Base-by-base conservation (phyloP, 306 rosid genomes). In the Echinosophora koreensis region DNA sequence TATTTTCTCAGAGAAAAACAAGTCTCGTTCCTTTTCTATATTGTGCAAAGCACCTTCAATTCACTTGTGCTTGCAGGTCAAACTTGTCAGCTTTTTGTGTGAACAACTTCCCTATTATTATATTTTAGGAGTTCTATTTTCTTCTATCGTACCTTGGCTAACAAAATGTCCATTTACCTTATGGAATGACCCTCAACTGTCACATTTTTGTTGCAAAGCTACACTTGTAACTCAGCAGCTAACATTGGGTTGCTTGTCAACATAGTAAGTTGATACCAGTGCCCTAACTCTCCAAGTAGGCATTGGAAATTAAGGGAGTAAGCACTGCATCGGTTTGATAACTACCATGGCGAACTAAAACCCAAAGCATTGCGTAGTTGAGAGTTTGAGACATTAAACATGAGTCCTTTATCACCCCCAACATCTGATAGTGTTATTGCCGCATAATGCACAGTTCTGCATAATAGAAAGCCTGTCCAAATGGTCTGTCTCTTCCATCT, bases 291-390 rank as follows among this genome's bases (percentile, higher is more conserved):
- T 12, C 52, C 52, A 12, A 47, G n/a, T 4, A 47, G 15, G 52
- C 52, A 47, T 4, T 44, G 4, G n/a, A 44, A 44, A 10, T 44
- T 14, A 44, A 44, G 52, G 52, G 52, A 47, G 15, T 6, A 47
- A 47, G 41, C 14, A 30, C 47, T 35, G 78, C 76, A 47, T 78
- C 87, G 47, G 89, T 81, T 80, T 86, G 83, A 76, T 82, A 89
- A 32, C 82, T 50, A 79, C 73, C 86, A 85, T 56, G 88, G 79
- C 49, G 85, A 77, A 83, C 52, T 71, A 32, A 56, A 42, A 46
- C 47, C 73, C 67, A 73, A 55, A 73, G 71, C 69, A 70, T 79
- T 80, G 37, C 54, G 73, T 54, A 52, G 61, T 71, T 66, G 69
- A 10, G 15, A 46, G 15, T 46, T 46, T 11, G 52, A 73, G 66